Base-by-base conservation (phyloP, 2,329 filamentous ascomycete genomes). In the Thielaviopsis punctulata region DNA sequence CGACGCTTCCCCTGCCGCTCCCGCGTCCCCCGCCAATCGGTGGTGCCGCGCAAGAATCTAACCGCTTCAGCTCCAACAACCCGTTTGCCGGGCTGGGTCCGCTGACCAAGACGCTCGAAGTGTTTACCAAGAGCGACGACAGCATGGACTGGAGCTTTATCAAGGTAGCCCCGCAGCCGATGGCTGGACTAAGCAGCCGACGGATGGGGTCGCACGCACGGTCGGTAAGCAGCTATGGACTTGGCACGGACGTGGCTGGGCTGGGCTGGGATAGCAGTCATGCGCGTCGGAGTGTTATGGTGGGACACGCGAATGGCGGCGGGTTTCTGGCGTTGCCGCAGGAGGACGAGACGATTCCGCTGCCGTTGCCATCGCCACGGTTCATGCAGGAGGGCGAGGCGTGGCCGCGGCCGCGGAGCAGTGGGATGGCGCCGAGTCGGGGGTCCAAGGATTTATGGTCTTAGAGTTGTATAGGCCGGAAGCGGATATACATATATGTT, bases 11-110 rank as follows among this genome's bases (percentile, higher is more conserved):
- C 6, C 25, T 51, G 18, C 49, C 41, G 19, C 62, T 61, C 45
- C 61, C 61, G 7, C 52, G n/a, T n/a, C n/a, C n/a, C n/a, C n/a
- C 55, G 41, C 60, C 59, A 45, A 44, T 45, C 12, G 52, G 48
- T 44, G 53, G 48, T 49, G 55, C 33, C 51, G 55, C 58, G 43
- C 57, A 60, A 30, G 56, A 60, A 15, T 48, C 49, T 8, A 58
- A 60, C 47, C 72, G 75, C 6, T 76, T 79, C 63, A 77, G 75
- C 61, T 78, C 75, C 56, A 79, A 79, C 62, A 79, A 79, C 58
- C 75, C 75, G 1, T 78, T 77, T 57, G 73, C 71, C 2, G 59
- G 59, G 6, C 59, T 62, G 7, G 61, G 63, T 19, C 60, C 66
- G 30, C 67, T 75, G 5, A 73, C 71, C 7, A 71, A 75, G 53